Conservation (phyloP, 148 eudicot species). For the Rhododendron ovatum region DNA sequence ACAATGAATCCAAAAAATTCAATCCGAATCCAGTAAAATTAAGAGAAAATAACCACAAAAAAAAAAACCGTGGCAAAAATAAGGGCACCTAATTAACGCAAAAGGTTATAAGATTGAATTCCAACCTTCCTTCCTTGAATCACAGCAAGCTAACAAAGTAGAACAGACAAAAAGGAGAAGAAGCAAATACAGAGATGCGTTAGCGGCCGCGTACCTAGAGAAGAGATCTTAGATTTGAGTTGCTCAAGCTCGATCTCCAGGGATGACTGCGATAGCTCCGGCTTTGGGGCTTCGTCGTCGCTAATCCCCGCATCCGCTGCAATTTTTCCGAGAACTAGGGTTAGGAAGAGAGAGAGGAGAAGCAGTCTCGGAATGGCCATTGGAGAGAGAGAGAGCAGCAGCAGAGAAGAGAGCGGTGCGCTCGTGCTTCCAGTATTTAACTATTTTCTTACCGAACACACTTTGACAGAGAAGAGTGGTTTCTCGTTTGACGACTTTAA, state of each 20-base stretch:
- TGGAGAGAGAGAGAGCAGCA: not conserved
- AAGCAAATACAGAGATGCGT: not conserved
- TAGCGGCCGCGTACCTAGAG: slow-evolving; percentile 28
- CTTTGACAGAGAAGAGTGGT: not conserved
- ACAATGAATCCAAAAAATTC: not conserved
- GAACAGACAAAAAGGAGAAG: not conserved
- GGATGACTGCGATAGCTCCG: slow-evolving; percentile 7
- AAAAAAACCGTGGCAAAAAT: not conserved
- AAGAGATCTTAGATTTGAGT: slow-evolving; percentile 50
- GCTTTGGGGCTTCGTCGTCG: slow-evolving; percentile 15
- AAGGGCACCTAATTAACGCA: not conserved
- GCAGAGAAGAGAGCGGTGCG: not conserved
- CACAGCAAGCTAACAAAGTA: not conserved
- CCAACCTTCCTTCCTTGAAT: not conserved
- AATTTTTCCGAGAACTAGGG: not conserved
- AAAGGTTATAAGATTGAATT: not conserved
- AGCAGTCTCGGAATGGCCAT: not conserved
- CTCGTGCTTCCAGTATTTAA: not conserved
- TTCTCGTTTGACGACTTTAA: not conserved
- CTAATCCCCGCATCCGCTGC: not conserved
- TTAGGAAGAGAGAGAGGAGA: slow-evolving; percentile 2
- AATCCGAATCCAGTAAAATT: not conserved
- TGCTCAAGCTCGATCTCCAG: slow-evolving; percentile 41
- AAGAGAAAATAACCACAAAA: not conserved
- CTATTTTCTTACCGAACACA: not conserved